Evolutionary conservation across 345 rosid species (phyloP), one percentile per base, ranked within the genome.

Genomic region (Ceriops tagal): DNA sequence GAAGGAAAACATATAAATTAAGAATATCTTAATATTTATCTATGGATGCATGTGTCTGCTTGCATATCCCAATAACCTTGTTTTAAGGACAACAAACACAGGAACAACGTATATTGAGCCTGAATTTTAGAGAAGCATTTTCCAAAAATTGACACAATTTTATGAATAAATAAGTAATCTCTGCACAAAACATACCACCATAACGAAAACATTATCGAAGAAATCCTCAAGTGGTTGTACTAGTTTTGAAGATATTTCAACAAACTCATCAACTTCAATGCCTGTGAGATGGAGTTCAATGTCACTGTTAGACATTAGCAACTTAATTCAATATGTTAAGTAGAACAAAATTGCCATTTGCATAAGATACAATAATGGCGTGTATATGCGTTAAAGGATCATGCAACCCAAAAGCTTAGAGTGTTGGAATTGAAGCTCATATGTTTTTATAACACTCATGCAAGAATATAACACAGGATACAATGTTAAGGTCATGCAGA

Each of bases 141-240:
- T 43, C 19, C 15, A 37, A 58, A 31, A 55, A 20, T 10, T 39
- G 19, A 58, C 20, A 47, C 4, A 30, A 46, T 28, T 15, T 1
- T 2, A 58, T 5, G 22, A 56, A 46, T 65, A 35, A 61, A 5
- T 20, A 13, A 72, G 39, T 66, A 43, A 43, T 56, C 28, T 22
- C 51, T 27, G 26, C 1, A 20, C 51, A 71, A 9, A 73, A 83
- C 98, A 37, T 82, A 91, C 98, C 98, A 91, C 98, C 98, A 93
- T 93, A 71, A 93, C 97, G 24, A 93, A 91, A 65, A 91, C 97
- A 71, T 87, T 71, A 76, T 91, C 80, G 81, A 93, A 93, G 81
- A 93, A 93, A 70, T 91, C 89, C 74, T 89, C 98, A 0, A 93
- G 89, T 15, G 98, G 97, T 39, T 85, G 86, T 21, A 91, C 37